Evolutionary conservation across 2,329 filamentous ascomycete genomes (phyloP).

Genomic region (Apiospora kogelbergensis): DNA sequence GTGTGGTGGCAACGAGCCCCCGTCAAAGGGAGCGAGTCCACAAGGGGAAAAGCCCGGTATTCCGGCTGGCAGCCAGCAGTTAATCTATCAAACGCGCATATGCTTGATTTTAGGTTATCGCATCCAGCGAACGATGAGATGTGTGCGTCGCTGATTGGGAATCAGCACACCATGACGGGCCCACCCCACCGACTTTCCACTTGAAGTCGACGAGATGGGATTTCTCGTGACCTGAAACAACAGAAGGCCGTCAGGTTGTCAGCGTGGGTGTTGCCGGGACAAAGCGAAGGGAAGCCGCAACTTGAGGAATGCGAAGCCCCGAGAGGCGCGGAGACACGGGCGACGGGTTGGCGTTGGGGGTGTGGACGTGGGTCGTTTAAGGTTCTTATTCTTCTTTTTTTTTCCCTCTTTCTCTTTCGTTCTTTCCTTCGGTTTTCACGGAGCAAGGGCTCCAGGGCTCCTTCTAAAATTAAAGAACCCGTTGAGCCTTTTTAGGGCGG

Average conservation of each 20-base stretch:
- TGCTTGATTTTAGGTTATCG: neutral
- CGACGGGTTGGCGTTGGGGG: neutral
- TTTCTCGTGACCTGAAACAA: neutral
- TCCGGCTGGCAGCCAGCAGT: neutral
- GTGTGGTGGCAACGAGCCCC: neutral
- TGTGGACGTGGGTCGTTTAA: neutral
- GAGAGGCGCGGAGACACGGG: neutral
- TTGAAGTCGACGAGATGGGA: no score
- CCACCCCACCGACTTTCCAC: no score
- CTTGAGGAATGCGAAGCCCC: neutral
- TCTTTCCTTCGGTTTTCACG: no score
- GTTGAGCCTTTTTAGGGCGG: neutral
- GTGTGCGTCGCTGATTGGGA: neutral
- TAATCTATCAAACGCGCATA: neutral
- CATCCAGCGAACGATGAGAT: neutral
- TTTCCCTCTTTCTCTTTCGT: no score
- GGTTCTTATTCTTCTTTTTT: neutral
- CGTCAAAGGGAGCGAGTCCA: neutral
- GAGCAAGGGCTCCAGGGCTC: neutral
- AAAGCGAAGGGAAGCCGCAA: neutral
- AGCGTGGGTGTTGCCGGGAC: neutral
- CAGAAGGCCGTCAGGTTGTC: neutral
- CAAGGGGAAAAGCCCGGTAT: neutral
- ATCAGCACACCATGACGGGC: neutral
- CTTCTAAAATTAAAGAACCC: neutral